Conservation (phyloP, 305 asterid genomes). For the Solanum hybrid region DNA sequence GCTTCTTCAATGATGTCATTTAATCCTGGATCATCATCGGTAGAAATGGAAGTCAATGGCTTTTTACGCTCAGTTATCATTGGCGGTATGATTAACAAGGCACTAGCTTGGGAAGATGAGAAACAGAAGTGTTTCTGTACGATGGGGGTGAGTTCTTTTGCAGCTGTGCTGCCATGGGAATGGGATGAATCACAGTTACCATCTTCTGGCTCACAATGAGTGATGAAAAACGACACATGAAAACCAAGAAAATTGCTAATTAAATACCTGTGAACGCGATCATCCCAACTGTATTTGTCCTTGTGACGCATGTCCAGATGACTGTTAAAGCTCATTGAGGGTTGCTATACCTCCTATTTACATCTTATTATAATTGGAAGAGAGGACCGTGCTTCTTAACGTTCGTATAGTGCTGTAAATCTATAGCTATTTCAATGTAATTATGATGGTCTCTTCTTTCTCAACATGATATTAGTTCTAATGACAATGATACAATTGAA, state of each 20-base stretch:
- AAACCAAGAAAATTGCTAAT: background rate
- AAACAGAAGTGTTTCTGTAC: slow-evolving; percentile 64
- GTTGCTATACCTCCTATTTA: background rate
- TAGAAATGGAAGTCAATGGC: slow-evolving; percentile 13
- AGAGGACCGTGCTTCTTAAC: background rate
- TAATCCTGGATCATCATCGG: slow-evolving; percentile 1
- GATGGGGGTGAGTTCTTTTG: slow-evolving; percentile 54
- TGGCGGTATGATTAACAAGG: slow-evolving; percentile 53
- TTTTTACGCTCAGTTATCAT: slow-evolving; percentile 51
- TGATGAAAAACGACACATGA: background rate
- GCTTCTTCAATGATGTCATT: background rate
- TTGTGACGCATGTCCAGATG: background rate
- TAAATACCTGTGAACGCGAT: background rate
- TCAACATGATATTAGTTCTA: background rate
- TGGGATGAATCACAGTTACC: background rate
- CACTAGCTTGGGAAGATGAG: slow-evolving; percentile 75
- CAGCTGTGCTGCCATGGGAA: background rate
- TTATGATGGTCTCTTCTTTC: background rate
- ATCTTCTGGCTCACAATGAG: background rate
- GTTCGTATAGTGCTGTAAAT: background rate
- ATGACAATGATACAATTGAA: background rate
- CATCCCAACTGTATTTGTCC: background rate
- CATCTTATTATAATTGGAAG: background rate
- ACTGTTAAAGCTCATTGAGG: background rate
- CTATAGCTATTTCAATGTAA: background rate